Base-by-base conservation (phyloP, 768 basidiomycete species). In the Gyrodon lividus region DNA sequence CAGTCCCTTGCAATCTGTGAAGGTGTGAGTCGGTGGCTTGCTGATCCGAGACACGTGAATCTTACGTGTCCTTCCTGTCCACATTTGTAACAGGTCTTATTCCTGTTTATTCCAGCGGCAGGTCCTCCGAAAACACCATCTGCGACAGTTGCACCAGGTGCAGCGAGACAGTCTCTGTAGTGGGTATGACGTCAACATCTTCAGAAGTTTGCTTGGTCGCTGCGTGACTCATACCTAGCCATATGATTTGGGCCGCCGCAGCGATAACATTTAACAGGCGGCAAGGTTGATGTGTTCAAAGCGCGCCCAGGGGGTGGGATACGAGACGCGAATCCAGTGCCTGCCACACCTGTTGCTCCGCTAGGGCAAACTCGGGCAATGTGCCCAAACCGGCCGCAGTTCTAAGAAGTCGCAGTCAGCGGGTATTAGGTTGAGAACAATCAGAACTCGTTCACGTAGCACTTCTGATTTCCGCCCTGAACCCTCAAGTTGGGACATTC, bases 201-300 rank as follows among this genome's bases (percentile, higher is more conserved):
- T 28, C 14, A 40, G 26, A 31, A 40, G 19, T 33, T 46, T 22
- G 41, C 33, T 46, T 56, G 23, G 52, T 58, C 9, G n/a, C 13
- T 5, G 12, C 16, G 39, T 33, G 10, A 47, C 44, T 39, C 56
- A 50, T 66, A 88, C 88, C 79, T 84, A 12, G 89, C 90, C 79
- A 90, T 82, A 66, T 92, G 89, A 73, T 94, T 95, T 13, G 87
- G 83, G 24, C 89, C 89, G 41, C 91, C 90, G 64, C 93, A 96
- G 44, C 88, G 83, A 69, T 89, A 94, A 64, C 92, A 96, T 70
- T 89, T 91, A 45, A 94, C 84, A 16, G 88, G 86, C 45, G 88
- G 88, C 43, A 91, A 72, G 43, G 87, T 81, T 19, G 88, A 84
- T 14, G 81, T 86, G 63, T 91, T 89, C 56, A 91, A 72, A 23